Evolutionary conservation across 2,329 filamentous ascomycete species (phyloP).

Genomic region (Aureobasidium sp.): DNA sequence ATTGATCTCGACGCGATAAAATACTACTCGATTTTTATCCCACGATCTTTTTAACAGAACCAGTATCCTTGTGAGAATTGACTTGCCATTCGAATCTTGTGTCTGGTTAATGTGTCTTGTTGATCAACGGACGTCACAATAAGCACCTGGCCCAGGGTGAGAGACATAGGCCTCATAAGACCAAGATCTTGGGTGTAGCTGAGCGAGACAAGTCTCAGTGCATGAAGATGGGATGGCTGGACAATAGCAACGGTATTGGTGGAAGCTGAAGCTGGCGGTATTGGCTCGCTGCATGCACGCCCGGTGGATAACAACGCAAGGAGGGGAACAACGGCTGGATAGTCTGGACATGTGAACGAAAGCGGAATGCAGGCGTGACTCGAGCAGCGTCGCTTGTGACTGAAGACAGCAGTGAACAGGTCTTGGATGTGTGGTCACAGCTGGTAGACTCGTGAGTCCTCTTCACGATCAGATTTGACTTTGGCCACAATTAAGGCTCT

Average conservation of each 20-base stretch:
- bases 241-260: background rate
- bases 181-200: background rate
- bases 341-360: background rate
- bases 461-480: background rate
- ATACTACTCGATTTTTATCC: background rate
- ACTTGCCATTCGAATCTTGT: background rate
- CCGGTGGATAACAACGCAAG: background rate
- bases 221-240: background rate
- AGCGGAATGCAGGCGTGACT: constrained; percentile 4
- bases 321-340: background rate
- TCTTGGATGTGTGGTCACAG: background rate
- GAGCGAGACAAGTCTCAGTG: background rate
- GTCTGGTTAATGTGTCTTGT: background rate
- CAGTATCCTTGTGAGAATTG: background rate
- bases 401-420: background rate
- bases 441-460: background rate
- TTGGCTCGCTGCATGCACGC: constrained; percentile 2
- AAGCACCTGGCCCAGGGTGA: background rate
- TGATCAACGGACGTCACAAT: background rate
- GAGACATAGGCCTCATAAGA: background rate
- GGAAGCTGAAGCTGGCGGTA: background rate
- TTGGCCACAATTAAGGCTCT: background rate
- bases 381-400: background rate
- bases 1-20: constrained; percentile 27
- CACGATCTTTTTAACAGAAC: background rate